Percentiles rank a stretch among this genome's conserved stretches.
Conservation (phyloP, 805 yeast genomes). For the Candida silvicultrix region DNA sequence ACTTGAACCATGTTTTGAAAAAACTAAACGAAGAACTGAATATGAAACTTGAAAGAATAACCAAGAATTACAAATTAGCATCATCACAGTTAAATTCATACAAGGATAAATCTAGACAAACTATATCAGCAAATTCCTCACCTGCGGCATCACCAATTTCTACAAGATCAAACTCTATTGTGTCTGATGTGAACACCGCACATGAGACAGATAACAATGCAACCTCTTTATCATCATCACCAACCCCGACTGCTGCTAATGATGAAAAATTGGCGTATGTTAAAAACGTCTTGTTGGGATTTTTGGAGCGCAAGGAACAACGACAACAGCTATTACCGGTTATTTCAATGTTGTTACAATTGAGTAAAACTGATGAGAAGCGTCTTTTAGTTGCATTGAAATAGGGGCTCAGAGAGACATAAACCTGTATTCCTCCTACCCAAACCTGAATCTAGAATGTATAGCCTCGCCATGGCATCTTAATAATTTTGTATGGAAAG, state of each 20-base stretch:
- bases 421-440: too few relatives aligned
- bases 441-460: background rate
- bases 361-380: conserved; percentile 67
- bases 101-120: conserved; percentile 25
- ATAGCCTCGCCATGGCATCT: background rate
- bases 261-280: conserved; percentile 62
- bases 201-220: background rate
- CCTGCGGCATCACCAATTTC: conserved; percentile 21
- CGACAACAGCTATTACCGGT: conserved; percentile 82
- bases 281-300: conserved; percentile 87
- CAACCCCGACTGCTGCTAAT: conserved; percentile 7
- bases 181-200: conserved; percentile 17
- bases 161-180: conserved; percentile 31
- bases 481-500: too few relatives aligned
- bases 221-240: background rate
- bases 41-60: conserved; percentile 58
- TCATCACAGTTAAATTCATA: conserved; percentile 49
- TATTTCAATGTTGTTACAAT: conserved; percentile 62
- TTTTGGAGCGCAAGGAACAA: conserved; percentile 89
- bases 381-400: conserved; percentile 42
- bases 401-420: background rate
- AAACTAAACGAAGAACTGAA: conserved; percentile 61
- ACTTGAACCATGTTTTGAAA: conserved; percentile 45
- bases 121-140: conserved; percentile 4
- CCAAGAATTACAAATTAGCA: conserved; percentile 63